Conservation (phyloP, 495 filamentous ascomycete species). For the Chaetomium tenue region DNA sequence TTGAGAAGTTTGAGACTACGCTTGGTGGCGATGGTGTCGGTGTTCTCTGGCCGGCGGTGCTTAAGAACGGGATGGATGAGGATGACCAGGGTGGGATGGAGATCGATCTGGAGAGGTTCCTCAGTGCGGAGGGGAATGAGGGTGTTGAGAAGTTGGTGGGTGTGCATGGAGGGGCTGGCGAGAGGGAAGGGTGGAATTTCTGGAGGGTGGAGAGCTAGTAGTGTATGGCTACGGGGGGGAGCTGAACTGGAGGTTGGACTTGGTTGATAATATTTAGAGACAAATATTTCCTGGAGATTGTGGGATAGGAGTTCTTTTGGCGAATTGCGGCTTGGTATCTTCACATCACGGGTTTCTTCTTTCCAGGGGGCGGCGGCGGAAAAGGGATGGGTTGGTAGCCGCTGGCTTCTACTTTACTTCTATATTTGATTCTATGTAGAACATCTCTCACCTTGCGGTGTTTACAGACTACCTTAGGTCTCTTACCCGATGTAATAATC, state of each 20-base stretch:
- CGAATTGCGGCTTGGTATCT: not conserved
- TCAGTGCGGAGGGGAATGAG: slow-evolving; percentile 74
- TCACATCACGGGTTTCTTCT: not conserved
- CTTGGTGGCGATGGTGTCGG: slow-evolving; percentile 90
- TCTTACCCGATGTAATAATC: slow-evolving; percentile 14
- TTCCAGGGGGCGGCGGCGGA: not conserved
- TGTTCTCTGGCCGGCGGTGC: slow-evolving; percentile 84
- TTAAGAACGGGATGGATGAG: slow-evolving; percentile 67
- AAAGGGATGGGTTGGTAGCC: slow-evolving; percentile 5
- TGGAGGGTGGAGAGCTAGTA: slow-evolving; percentile 65
- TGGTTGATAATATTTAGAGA: not conserved
- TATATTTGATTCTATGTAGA: slow-evolving; percentile 16
- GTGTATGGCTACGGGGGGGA: not conserved
- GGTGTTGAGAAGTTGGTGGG: slow-evolving; percentile 76
- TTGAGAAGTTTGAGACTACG: slow-evolving; percentile 79
- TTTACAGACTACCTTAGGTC: slow-evolving; percentile 2
- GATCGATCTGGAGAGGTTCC: slow-evolving; percentile 89
- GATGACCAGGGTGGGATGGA: slow-evolving; percentile 77
- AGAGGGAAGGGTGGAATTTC: slow-evolving; percentile 87
- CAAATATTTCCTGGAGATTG: not conserved
- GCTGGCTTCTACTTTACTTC: not conserved
- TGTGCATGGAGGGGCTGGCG: slow-evolving; percentile 57
- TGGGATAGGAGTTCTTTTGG: not conserved
- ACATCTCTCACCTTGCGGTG: slow-evolving; percentile 17
- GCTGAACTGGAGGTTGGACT: not conserved